These are phyloP conservation scores for Rhizophagus clarus DNA, from an alignment of 192 early-diverging fungal species.

Conservation along the genomic window DNA sequence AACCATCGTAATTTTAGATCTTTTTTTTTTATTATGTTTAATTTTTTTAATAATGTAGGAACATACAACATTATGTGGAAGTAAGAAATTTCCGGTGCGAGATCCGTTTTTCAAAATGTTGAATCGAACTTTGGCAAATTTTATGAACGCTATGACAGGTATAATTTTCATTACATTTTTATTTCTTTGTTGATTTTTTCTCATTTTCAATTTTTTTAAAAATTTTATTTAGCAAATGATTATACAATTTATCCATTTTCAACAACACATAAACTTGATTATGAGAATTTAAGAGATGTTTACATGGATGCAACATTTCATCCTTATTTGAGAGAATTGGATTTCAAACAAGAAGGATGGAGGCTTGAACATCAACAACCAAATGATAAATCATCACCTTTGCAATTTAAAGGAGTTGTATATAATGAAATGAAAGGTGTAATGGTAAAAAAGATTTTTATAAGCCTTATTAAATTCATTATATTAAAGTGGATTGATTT, in stretches of 20 bases:
- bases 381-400: conserved; percentile 60
- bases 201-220: not conserved
- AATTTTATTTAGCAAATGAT: conserved; percentile 62
- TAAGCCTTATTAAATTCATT: not conserved
- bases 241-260: conserved; percentile 94
- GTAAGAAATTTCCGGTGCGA: conserved; percentile 82
- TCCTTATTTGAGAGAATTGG: conserved; percentile 75
- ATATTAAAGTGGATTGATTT: not conserved
- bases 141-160: conserved; percentile 97
- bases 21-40: not conserved
- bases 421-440: conserved; percentile 99
- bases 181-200: not conserved
- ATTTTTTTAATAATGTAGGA: conserved; percentile 47
- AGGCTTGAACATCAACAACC: conserved; percentile 80
- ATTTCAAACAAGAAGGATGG: conserved; percentile 97
- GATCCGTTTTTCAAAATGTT: conserved; percentile 99
- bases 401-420: conserved; percentile 93
- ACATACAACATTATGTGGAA: conserved; percentile 94
- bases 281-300: conserved; percentile 83
- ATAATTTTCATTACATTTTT: not conserved
- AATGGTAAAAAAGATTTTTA: conserved; percentile 35
- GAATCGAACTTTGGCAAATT: conserved; percentile 91
- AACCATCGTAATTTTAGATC: not conserved
- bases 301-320: conserved; percentile 91
- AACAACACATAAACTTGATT: conserved; percentile 88